Evolutionary conservation across 345 rosid genomes (phyloP), one percentile per base, ranked within the genome.

Genomic region (Acer campestre): DNA sequence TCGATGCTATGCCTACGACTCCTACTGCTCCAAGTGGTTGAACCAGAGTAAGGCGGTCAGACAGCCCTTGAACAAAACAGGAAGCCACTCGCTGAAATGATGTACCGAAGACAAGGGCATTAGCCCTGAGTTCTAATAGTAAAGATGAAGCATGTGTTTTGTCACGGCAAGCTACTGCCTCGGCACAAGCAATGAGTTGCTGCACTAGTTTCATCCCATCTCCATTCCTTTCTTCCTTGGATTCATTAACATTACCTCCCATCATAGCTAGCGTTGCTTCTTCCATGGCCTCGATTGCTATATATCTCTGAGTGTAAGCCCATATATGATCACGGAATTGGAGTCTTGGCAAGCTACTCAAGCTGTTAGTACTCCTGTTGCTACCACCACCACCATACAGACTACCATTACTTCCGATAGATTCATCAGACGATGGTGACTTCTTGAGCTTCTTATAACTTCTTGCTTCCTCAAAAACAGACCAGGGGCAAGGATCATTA

Each of bases 81-180:
- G 87, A 86, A 11, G 90, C 89, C 10, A 89, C 87, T 3, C 86
- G 74, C 75, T 86, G 88, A 65, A 89, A 89, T 0, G 87, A 83
- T 22, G 88, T 80, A 23, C 88, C 88, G 2, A 85, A 84, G 71
- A 82, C 84, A 18, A 85, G 85, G 17, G 86, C 86, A 69, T 85
- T 80, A 8, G 83, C 71, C 25, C 78, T 65, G 67, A 90, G 85
- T 78, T 84, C 89, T 0, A 82, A 83, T 4, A 87, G 80, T 38
- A 88, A 72, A 10, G 84, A 74, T 1, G 89, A 87, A 61, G 89
- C 88, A 27, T 80, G 81, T 22, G 74, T 25, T 71, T 84, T 88
- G 77, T 90, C 88, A 0, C 85, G 82, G n/a, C 89, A 89, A 68
- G 90, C 90, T 77, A 88, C 90, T 17, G 91, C 94, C 79, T 86